Evolutionary conservation across 179 eudicot species (phyloP), one percentile per base, ranked within the genome.

Genomic region (Gypsophila paniculata): DNA sequence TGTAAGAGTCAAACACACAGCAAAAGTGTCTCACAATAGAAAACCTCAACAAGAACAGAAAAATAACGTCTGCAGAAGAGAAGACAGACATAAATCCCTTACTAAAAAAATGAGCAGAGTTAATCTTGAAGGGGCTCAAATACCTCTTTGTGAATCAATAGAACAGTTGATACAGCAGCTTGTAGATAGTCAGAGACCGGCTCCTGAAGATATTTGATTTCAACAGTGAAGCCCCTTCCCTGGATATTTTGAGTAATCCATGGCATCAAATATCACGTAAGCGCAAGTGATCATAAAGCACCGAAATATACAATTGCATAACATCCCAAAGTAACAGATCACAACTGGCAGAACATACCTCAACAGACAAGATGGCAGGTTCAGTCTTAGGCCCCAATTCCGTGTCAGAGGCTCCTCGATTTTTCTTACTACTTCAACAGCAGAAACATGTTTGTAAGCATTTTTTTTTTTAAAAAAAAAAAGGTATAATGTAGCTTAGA

Each of bases 361-460:
- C 97, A 73, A 95, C 99, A 52, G 99, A 95, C 42, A 95, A 77
- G 80, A 94, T 94, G 68, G 99, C 95, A 57, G 99, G 93, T 57
- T 88, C 93, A 61, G 78, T 76, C 68, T 76, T 85, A 38, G 88
- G 97, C 68, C 61, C 85, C 77, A 70, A 61, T 55, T 80, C 83
- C 67, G 81, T 85, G 58, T 49, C 79, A 71, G 85, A 86, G 54
- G 72, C 72, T 71, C 68, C 85, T 69, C 74, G 87, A 49, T 76
- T 86, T 73, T 82, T 86, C 84, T 84, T 90, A 75, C 94, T 89
- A 68, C 39, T n/a, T n/a, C n/a, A 6, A 36, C 44, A 64, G 42
- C 14, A 17, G n/a, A 54, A 17, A 72, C 8, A 29, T 61, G 42
- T 29, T 32, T 4, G 26, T 61, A 2, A 7, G 6, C 13, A 61